Evolutionary conservation across 495 filamentous ascomycete species (phyloP), one percentile per base, ranked within the genome.

Genomic region (Pyrenula aspistea): DNA sequence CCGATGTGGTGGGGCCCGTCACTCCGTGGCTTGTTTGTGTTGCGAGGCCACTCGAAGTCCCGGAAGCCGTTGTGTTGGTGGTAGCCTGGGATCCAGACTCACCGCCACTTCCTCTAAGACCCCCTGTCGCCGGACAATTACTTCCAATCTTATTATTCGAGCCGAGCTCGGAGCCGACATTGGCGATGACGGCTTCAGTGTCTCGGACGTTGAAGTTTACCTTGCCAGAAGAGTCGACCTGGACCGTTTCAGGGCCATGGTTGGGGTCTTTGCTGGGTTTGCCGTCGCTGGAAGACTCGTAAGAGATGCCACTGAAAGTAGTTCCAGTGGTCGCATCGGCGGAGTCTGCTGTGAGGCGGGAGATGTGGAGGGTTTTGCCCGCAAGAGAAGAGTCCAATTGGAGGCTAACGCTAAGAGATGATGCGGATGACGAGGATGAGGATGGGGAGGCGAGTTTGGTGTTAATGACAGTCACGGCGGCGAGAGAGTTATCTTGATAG

Each of bases 251-350:
- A 59, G 51, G 53, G 50, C 53, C 10, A 57, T 50, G 2, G 57
- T 55, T 20, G 10, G 50, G 8, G 19, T 52, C 50, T 21, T 20
- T 10, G 50, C 50, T 52, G 0, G 66, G 61, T n/a, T 57, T 65
- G 58, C 69, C 68, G 54, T 66, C 60, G 2, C 20, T 51, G 56
- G 53, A 55, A 19, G 22, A 20, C 24, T 67, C 63, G 60, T 63
- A 73, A 49, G 59, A 56, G 52, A 70, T 55, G n/a, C 71, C 70
- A 55, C 68, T 68, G 56, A 59, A 73, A 11, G 63, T 68, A 4
- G 66, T 68, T 55, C 60, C 60, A 49, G 20, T 12, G 1, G 54
- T 53, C 20, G 59, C 58, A 51, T 72, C 70, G 24, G 65, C 62
- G 50, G 68, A 68, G 21, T 56, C 25, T 52, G 56, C 63, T 2